Evolutionary conservation across 768 basidiomycete species (phyloP), one percentile per base, ranked within the genome.

Genomic region (Mycena polygramma): DNA sequence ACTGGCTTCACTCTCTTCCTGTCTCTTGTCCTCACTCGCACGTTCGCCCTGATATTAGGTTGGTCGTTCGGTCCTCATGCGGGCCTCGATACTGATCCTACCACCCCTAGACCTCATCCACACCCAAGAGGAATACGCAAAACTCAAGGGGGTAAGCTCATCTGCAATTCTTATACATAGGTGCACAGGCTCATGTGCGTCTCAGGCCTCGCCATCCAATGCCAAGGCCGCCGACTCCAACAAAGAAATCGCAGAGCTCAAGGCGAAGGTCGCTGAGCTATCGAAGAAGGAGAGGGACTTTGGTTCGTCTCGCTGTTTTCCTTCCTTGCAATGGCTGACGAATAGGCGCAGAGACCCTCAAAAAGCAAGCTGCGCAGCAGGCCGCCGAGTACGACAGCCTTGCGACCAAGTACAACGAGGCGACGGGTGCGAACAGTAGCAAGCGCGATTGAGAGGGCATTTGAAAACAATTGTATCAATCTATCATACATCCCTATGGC

Each of bases 1-100:
- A 97, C 96, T 9, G 94, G 94, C 0, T 96, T 95, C 80, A 95
- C 93, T 69, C 87, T 99, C 54, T 98, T 98, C 91, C 91, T 99
- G 24, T 98, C 97, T 11, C 91, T 99, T 66, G 92, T 98, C 74
- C 90, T 98, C 74, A 93, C 96, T 3, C 92, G 97, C 75, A 94
- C 93, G 5, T 98, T 98, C 84, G 92, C 92, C 79, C 41, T 41
- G 41, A 4, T 41, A 41, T 41, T 41, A 41, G 41, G 41, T 41
- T 11, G 41, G 41, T 41, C 2, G 10, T 41, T 41, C 11, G 10
- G 8, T 15, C 41, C 15, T 4, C 41, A 11, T 41, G 41, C 11
- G 8, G 15, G 11, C 41, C 41, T 41, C 41, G 41, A 41, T 7
- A 41, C 41, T 41, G 5, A 15, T 7, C 41, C 41, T 41, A 94